Conservation (phyloP, 2,329 filamentous ascomycete species). For the Penicillium sp. region DNA sequence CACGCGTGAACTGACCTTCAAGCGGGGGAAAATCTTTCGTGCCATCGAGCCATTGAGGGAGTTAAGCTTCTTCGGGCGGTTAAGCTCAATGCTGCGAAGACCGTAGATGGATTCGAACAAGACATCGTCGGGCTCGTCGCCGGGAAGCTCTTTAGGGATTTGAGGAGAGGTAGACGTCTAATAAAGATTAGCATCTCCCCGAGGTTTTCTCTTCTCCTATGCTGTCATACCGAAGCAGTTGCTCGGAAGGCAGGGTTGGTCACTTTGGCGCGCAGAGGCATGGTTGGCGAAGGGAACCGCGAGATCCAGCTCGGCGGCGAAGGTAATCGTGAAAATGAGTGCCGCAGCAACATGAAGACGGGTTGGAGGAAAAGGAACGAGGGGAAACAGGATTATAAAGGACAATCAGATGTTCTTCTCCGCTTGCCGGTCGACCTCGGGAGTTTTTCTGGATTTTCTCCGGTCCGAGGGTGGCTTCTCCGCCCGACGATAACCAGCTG, state of each 20-base stretch:
- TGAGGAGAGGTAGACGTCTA: conserved; percentile 46
- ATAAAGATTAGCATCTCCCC: conserved; percentile 15
- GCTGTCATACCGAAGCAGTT: conserved; percentile 51
- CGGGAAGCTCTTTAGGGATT: conserved; percentile 55
- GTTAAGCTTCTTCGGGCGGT: conserved; percentile 88
- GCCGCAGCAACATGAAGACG: conserved; percentile 46
- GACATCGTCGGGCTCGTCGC: conserved; percentile 84
- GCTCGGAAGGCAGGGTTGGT: conserved; percentile 57
- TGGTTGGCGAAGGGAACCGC: conserved; percentile 48
- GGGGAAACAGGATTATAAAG: conserved; percentile 15
- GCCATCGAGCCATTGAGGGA: conserved; percentile 93
- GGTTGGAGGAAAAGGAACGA: conserved; percentile 19
- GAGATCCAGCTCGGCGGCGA: conserved; percentile 50
- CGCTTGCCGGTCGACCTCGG: conserved; percentile 28
- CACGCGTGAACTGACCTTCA: conserved; percentile 52
- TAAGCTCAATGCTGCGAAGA: conserved; percentile 87
- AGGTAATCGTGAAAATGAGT: conserved; percentile 36
- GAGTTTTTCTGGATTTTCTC: conserved; percentile 29
- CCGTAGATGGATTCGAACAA: conserved; percentile 87
- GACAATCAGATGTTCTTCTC: conserved; percentile 28
- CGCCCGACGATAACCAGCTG: conserved; percentile 14
- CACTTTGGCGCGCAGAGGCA: conserved; percentile 81
- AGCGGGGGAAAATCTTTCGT: conserved; percentile 83
- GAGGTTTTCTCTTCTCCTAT: not conserved
- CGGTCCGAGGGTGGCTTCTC: conserved; percentile 24